Percentiles rank a stretch among this genome's conserved stretches.
phyloP scores from a whole-genome alignment of 225 moss, liverwort and hornwort genomes.

The Ulota crispa region DNA sequence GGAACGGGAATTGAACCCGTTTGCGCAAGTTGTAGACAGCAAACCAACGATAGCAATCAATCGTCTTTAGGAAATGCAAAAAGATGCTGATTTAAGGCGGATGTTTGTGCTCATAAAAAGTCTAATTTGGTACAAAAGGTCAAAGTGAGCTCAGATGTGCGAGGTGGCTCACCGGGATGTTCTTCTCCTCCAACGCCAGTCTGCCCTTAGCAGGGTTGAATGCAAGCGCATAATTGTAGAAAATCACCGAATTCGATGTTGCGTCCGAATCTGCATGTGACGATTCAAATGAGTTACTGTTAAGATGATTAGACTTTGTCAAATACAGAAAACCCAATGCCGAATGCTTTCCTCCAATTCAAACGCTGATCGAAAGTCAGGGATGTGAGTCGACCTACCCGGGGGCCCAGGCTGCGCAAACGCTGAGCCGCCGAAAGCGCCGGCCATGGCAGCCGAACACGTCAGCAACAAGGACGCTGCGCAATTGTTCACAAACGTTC shows the following conservation, averaged over 20 bases:
- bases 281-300: neutral
- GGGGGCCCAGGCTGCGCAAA: conserved; percentile 23
- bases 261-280: conserved; percentile 32
- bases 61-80: neutral
- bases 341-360: neutral
- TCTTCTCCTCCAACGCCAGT: conserved; percentile 52
- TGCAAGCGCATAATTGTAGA: conserved; percentile 54
- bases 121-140: neutral
- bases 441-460: conserved; percentile 55
- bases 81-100: neutral
- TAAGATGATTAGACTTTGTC: neutral
- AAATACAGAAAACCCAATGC: neutral
- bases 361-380: neutral
- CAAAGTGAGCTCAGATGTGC: neutral
- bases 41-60: neutral
- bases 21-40: neutral
- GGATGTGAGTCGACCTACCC: conserved; percentile 11
- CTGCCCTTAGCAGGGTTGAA: conserved; percentile 54
- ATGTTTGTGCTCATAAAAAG: neutral
- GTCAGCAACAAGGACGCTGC: conserved; percentile 40
- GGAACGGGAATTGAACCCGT: neutral
- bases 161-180: conserved; percentile 29
- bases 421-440: conserved; percentile 24
- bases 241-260: conserved; percentile 30
- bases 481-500: conserved; percentile 41